Base-by-base conservation (phyloP, 306 rosid genomes). In the Pyrus communis region DNA sequence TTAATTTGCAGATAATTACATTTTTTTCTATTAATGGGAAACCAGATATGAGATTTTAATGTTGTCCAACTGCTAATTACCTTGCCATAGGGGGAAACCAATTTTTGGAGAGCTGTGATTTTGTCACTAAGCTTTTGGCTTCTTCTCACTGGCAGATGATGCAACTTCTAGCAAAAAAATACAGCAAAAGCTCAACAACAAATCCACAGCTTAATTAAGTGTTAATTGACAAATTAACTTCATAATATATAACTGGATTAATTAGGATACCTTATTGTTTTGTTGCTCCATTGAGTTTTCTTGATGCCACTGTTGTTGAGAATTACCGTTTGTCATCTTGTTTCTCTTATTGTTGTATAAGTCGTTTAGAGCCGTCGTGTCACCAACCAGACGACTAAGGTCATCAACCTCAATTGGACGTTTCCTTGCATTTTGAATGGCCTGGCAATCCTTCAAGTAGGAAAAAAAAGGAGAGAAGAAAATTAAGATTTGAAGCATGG, bases 31-130 rank as follows among this genome's bases (percentile, higher is more conserved):
- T 15, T 60, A 15, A 46, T 4, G 52, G 51, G 65, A 71, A 54
- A 30, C 14, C 22, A 54, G 51, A 31, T 21, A 52, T 12, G 28
- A 71, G 4, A 9, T 18, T 60, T 25, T 30, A 42, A 42, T 9
- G 45, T 42, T 42, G 45, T 42, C 45, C 45, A 40, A 42, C 45
- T 2, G 21, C 21, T 51, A 51, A 51, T 51, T 1, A 89, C 97
- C 91, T 92, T 92, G 74, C 96, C 97, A 84, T 86, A 92, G 3
- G 97, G 97, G 42, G 97, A 89, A 83, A 92, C 97, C 74, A 92
- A 77, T 81, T 88, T 89, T 77, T 88, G 97, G 65, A 92, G 93
- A 68, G 81, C 78, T 63, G 93, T 89, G 40, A 92, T 76, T 78
- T 88, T 88, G 71, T 92, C 90, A 42, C 87, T 74, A n/a, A 92